A percentile compares a stretch with the other conserved stretches of the same genome.
Conservation (phyloP, 352 stramenopile genomes). For the Phytophthora capsici region DNA sequence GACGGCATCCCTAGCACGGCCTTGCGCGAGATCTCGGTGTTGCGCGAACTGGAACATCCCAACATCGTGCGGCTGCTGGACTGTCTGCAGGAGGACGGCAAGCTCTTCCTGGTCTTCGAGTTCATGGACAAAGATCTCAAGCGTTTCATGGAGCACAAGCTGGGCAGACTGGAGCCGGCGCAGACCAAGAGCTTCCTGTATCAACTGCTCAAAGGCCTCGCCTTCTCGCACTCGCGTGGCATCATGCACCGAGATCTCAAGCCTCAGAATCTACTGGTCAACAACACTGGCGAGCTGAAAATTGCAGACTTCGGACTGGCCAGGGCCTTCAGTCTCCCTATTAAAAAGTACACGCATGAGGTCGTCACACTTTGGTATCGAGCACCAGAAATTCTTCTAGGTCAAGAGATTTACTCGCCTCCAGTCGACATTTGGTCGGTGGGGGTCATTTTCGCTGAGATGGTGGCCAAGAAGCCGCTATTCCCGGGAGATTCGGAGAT, state of each 20-base stretch:
- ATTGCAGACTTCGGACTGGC: conserved; percentile 99
- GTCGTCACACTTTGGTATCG: conserved; percentile 99
- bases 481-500: conserved; percentile 89
- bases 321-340: conserved; percentile 96
- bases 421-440: conserved; percentile 90
- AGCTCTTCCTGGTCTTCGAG: conserved; percentile 99
- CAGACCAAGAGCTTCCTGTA: conserved; percentile 87
- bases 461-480: conserved; percentile 83
- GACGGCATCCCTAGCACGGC: conserved; percentile 99
- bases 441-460: conserved; percentile 88
- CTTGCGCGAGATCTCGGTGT: conserved; percentile 98
- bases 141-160: conserved; percentile 93
- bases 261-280: conserved; percentile 98
- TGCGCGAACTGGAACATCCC: conserved; percentile 97
- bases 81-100: conserved; percentile 95
- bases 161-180: conserved; percentile 60
- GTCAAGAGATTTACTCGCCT: conserved; percentile 89
- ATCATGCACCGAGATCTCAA: conserved; percentile 97
- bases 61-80: conserved; percentile 98
- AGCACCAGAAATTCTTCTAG: conserved; percentile 98
- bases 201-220: conserved; percentile 86
- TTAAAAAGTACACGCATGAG: conserved; percentile 98
- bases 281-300: conserved; percentile 94
- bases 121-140: conserved; percentile 99
- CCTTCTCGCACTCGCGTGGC: conserved; percentile 88